Evolutionary conservation across 495 filamentous ascomycete species (phyloP).

Genomic region (Annulohypoxylon maeteangense): DNA sequence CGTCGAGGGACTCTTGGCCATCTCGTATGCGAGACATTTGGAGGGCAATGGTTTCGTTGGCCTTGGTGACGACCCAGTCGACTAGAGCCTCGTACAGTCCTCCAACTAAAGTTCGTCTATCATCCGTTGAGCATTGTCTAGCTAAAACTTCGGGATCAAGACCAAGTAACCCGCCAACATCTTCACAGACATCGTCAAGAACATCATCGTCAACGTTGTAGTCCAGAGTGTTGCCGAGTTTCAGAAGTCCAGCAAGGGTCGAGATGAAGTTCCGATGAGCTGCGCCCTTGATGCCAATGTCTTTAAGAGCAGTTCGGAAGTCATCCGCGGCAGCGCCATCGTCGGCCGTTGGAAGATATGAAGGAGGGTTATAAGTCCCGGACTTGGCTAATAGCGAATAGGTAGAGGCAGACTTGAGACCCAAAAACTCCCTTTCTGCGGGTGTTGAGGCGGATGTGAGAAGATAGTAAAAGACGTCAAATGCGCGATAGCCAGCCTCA

Average conservation of each 20-base stretch:
- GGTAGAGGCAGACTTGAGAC: constrained; percentile 77
- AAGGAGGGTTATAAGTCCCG: constrained; percentile 85
- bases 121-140: constrained; percentile 80
- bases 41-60: constrained; percentile 84
- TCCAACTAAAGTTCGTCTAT: constrained; percentile 82
- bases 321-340: constrained; percentile 94
- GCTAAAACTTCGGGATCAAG: constrained; percentile 86
- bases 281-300: constrained; percentile 90
- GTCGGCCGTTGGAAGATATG: constrained; percentile 91
- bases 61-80: constrained; percentile 90
- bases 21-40: constrained; percentile 73
- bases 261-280: constrained; percentile 83
- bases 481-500: constrained; percentile 88
- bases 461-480: constrained; percentile 98
- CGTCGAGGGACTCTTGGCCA: constrained; percentile 72
- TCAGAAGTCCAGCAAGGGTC: constrained; percentile 84
- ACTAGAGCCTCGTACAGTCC: constrained; percentile 94
- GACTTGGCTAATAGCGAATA: constrained; percentile 85
- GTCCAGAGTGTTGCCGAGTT: constrained; percentile 89
- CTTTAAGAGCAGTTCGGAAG: constrained; percentile 82
- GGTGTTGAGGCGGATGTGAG: constrained; percentile 88
- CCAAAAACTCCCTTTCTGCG: constrained; percentile 91
- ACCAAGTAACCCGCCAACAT: constrained; percentile 85
- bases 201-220: constrained; percentile 87
- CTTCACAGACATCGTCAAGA: constrained; percentile 87